These are phyloP conservation scores for Wallemia hederae DNA, from an alignment of 1,284 basidiomycete species.

Conservation along the genomic window DNA sequence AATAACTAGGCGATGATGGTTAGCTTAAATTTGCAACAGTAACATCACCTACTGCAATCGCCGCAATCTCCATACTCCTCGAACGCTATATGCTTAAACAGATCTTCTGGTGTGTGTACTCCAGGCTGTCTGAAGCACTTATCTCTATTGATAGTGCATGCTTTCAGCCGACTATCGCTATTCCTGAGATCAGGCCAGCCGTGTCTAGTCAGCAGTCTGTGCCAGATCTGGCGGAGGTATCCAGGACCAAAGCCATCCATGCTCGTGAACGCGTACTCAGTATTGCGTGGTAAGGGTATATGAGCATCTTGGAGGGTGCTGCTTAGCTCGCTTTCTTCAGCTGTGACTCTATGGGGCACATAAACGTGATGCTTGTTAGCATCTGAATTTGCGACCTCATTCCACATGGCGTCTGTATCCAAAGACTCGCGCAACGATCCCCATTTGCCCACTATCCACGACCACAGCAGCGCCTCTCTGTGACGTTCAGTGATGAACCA, in stretches of 20 bases:
- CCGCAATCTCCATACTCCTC: slow-evolving; percentile 6
- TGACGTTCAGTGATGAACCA: slow-evolving; percentile 19
- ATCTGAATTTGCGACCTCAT: slow-evolving; percentile 13
- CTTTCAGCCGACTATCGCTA: neutral
- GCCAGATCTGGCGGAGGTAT: slow-evolving; percentile 9
- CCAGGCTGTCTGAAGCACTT: slow-evolving; percentile 2
- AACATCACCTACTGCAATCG: slow-evolving; percentile 4
- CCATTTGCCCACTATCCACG: slow-evolving; percentile 17
- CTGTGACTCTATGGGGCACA: slow-evolving; percentile 3
- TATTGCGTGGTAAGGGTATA: slow-evolving; percentile 7
- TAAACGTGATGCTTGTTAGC: slow-evolving; percentile 10
- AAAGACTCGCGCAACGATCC: slow-evolving; percentile 13
- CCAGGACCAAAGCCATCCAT: slow-evolving; percentile 8
- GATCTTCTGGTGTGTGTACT: slow-evolving; percentile 4
- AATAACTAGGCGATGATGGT: neutral
- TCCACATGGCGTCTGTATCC: slow-evolving; percentile 14
- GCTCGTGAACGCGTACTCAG: slow-evolving; percentile 8
- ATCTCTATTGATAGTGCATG: slow-evolving; percentile 3
- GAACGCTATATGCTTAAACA: slow-evolving; percentile 9
- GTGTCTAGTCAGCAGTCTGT: slow-evolving; percentile 6
- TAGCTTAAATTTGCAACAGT: too few species aligned
- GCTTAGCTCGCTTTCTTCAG: neutral
- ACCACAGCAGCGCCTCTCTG: slow-evolving; percentile 21
- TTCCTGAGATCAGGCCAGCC: slow-evolving; percentile 8
- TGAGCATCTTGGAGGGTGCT: neutral